phyloP scores from a whole-genome alignment of 1,139 yeast species.

The Saccharomyces hybrid region DNA sequence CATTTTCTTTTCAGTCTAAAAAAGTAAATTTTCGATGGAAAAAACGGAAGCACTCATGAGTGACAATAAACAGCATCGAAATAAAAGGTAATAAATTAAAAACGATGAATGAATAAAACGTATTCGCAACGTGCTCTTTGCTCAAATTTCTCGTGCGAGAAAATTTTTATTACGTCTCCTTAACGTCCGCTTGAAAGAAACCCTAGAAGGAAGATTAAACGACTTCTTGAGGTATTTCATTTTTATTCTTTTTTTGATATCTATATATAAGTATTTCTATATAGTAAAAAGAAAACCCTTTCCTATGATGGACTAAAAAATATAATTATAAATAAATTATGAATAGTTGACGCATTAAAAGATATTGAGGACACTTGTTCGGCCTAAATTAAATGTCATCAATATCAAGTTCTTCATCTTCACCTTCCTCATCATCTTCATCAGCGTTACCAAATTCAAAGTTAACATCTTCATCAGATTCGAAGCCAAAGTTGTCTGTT shows the following conservation, averaged over 20 bases:
- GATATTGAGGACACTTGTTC: background rate
- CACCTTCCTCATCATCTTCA: conserved; percentile 65
- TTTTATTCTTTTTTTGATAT: conserved; percentile 7
- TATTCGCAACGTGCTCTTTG: background rate
- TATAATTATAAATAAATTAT: background rate
- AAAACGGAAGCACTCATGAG: background rate
- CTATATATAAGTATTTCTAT: conserved; percentile 5
- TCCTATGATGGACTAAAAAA: background rate
- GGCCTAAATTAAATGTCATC: conserved; percentile 25
- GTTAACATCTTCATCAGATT: conserved; percentile 95
- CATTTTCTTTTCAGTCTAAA: background rate
- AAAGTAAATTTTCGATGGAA: background rate
- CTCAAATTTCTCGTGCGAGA: background rate
- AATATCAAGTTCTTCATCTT: conserved; percentile 62
- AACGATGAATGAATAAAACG: background rate
- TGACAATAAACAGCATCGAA: background rate
- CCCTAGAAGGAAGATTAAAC: background rate
- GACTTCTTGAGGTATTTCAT: background rate
- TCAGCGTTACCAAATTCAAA: conserved; percentile 97
- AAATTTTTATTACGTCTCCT: background rate
- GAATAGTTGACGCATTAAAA: background rate
- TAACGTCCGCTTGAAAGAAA: background rate
- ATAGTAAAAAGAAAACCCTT: conserved; percentile 4
- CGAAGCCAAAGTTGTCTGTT: conserved; percentile 94
- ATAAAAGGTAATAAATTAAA: background rate